Evolutionary conservation across 2,329 filamentous ascomycete genomes (phyloP), one percentile per base, ranked within the genome.

Genomic region (Cadophora malorum): DNA sequence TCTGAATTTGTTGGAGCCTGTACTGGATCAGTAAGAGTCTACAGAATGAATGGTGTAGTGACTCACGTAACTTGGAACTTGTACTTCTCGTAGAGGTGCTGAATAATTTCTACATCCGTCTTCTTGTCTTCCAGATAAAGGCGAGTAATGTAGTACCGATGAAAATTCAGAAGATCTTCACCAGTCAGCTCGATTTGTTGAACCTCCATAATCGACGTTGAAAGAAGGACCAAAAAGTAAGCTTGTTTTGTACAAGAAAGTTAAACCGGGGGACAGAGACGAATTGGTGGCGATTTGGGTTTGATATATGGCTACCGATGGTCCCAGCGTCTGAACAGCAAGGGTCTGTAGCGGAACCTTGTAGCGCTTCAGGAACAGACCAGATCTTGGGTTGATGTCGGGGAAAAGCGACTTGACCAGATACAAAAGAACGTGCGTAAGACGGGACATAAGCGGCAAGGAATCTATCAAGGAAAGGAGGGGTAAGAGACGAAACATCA

Each of bases 91-190:
- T 62, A 64, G 31, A 74, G 65, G 8, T 70, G 4, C 4, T 38
- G 63, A 9, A 73, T 72, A 16, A 75, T 75, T 41, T 75, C 71
- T 21, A 47, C 55, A 53, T 68, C 70, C 19, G 67, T 69, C 52
- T 72, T 74, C 16, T 61, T 62, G 0, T 73, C 70, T 31, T 73
- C 61, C 25, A 71, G 35, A 53, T 74, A 75, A 2, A 73, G 64
- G 28, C 69, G 63, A 2, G 69, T 72, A 38, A 74, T 70, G 69
- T 70, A 73, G 12, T 63, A 28, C 19, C 71, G 68, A 64, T 74
- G 72, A 4, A 70, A 33, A 23, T 64, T 67, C 12, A 75, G 64
- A 7, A 74, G 64, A 31, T 75, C 72, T 55, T 74, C 72, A 19
- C 71, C 41, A 0, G 71, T 72, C 6, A 73, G 70, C 21, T 74